These are phyloP conservation scores for Beta corolliflora DNA, from an alignment of 179 eudicot species.

Conservation along the genomic window DNA sequence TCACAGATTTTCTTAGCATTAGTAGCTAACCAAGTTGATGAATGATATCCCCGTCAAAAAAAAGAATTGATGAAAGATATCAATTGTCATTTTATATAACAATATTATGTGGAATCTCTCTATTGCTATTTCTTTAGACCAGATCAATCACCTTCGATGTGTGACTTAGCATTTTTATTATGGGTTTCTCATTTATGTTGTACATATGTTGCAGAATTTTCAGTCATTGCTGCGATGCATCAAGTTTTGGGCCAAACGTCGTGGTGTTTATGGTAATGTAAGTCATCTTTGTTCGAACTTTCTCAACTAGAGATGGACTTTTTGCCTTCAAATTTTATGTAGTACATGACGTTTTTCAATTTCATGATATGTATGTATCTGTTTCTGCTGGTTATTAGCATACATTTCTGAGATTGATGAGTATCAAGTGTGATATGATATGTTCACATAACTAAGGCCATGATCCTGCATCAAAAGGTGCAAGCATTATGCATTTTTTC, in stretches of 20 bases:
- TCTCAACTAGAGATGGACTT: background rate
- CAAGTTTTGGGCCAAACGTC: constrained; percentile 66
- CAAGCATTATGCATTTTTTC: background rate
- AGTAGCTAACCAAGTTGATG: background rate
- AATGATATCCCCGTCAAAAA: too few species aligned
- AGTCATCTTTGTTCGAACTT: constrained; percentile 27
- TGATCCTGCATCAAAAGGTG: background rate
- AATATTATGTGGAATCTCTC: background rate
- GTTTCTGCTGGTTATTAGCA: too few species aligned
- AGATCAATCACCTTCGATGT: background rate
- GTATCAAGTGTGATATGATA: too few species aligned
- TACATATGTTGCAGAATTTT: constrained; percentile 40
- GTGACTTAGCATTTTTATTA: background rate
- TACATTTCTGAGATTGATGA: too few species aligned
- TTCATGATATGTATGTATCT: background rate
- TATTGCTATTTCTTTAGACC: background rate
- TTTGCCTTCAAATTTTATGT: background rate
- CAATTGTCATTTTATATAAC: background rate
- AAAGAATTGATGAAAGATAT: background rate
- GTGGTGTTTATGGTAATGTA: constrained; percentile 69
- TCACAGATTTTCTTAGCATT: background rate
- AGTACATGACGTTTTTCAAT: background rate
- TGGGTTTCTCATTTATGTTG: background rate
- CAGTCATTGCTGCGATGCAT: constrained; percentile 59
- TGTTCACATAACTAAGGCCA: background rate